Evolutionary conservation across 2,329 filamentous ascomycete genomes (phyloP).

Genomic region (Pseudocercospora eumusae): DNA sequence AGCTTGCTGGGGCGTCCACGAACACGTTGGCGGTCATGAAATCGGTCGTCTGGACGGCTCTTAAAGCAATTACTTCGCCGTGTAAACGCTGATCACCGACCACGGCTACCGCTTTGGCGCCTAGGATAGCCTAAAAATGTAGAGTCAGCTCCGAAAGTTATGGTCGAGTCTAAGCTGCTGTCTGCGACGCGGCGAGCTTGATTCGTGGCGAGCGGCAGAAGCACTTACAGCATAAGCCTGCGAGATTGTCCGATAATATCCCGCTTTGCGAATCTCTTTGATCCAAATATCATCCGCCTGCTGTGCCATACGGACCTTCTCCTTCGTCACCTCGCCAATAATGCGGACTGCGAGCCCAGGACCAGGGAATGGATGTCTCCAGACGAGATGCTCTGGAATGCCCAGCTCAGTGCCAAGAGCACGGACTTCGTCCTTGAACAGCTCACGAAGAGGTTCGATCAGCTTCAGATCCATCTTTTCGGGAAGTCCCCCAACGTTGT

Average conservation of each 20-base stretch:
- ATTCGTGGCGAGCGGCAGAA: not conserved
- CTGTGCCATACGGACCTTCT: slow-evolving; percentile 76
- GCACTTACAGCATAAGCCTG: slow-evolving; percentile 66
- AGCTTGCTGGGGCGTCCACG: slow-evolving; percentile 60
- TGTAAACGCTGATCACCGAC: slow-evolving; percentile 69
- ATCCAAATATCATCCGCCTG: slow-evolving; percentile 79
- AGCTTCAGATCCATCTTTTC: slow-evolving; percentile 65
- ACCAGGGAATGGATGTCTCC: slow-evolving; percentile 76
- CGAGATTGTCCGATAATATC: slow-evolving; percentile 70
- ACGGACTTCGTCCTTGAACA: slow-evolving; percentile 84
- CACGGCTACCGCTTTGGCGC: slow-evolving; percentile 66
- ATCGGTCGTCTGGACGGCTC: slow-evolving; percentile 64
- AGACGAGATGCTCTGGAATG: slow-evolving; percentile 73
- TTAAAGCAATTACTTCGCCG: slow-evolving; percentile 61
- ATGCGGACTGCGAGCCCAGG: slow-evolving; percentile 77
- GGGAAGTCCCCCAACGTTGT: slow-evolving; percentile 71
- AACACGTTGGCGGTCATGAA: slow-evolving; percentile 77
- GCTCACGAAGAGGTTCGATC: slow-evolving; percentile 75
- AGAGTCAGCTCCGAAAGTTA: not conserved
- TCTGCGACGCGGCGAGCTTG: not conserved
- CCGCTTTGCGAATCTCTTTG: slow-evolving; percentile 69
- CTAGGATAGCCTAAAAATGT: slow-evolving; percentile 48
- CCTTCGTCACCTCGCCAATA: slow-evolving; percentile 78
- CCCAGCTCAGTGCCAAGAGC: slow-evolving; percentile 68
- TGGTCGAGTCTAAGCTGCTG: not conserved